These are phyloP conservation scores for Cryptococcus depauperatus DNA, from an alignment of 1,284 basidiomycete species.

Conservation along the genomic window DNA sequence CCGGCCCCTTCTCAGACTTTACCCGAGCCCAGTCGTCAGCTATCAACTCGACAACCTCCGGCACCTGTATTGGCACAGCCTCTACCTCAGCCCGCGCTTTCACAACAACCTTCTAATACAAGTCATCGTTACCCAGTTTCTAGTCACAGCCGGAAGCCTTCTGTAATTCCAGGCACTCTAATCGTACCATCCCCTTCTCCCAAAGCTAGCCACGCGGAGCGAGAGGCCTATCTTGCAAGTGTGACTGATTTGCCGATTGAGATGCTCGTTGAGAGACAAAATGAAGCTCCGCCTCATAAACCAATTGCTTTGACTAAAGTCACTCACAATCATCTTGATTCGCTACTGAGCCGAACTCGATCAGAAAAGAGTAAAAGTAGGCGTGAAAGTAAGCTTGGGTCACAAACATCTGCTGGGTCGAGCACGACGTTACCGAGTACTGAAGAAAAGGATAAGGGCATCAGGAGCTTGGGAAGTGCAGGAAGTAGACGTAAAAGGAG, in stretches of 20 bases:
- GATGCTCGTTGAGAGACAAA: constrained; percentile 19
- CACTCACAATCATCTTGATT: constrained; percentile 6
- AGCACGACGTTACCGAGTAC: constrained; percentile 1
- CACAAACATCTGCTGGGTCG: constrained; percentile 3
- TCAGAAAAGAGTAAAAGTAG: constrained; percentile 2
- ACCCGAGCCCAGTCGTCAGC: constrained; percentile 1
- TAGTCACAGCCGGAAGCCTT: neutral
- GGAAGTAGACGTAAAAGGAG: neutral
- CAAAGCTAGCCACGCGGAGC: constrained; percentile 13
- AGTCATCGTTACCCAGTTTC: neutral
- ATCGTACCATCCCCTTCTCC: constrained; percentile 10
- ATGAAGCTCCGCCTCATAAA: neutral
- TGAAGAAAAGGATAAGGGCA: neutral
- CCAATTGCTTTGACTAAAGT: constrained; percentile 2
- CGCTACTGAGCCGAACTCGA: constrained; percentile 1
- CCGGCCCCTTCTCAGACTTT: neutral
- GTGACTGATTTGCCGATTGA: constrained; percentile 32
- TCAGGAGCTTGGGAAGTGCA: neutral
- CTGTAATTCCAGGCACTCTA: constrained; percentile 4
- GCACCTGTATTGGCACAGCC: constrained; percentile 4
- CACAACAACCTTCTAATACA: neutral
- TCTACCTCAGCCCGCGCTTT: neutral
- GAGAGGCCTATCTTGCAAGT: constrained; percentile 32
- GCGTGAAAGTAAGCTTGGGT: neutral
- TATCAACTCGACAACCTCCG: neutral